Evolutionary conservation across 2,329 filamentous ascomycete species (phyloP).

Genomic region (Orbilia ellipsospora): DNA sequence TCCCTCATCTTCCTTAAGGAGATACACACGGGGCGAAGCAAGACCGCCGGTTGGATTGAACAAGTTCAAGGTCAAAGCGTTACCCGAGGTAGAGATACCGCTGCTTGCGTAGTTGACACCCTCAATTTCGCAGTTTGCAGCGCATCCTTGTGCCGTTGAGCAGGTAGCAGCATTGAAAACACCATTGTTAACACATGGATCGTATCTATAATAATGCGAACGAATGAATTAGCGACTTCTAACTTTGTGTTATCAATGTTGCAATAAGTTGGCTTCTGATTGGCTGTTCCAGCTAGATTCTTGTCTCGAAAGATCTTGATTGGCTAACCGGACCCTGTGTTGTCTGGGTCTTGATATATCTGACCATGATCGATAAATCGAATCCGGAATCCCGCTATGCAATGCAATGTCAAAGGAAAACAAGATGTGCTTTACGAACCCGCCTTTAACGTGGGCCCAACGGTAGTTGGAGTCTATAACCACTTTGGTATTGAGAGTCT

Average conservation of each 20-base stretch:
- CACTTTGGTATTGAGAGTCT: slow-evolving; percentile 67
- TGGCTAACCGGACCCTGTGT: background rate
- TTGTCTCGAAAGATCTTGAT: background rate
- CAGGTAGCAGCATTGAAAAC: slow-evolving; percentile 61
- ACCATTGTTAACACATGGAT: slow-evolving; percentile 45
- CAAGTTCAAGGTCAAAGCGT: slow-evolving; percentile 61
- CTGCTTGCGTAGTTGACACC: slow-evolving; percentile 66
- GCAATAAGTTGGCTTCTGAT: background rate
- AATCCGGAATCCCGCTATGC: too few species aligned
- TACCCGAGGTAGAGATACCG: slow-evolving; percentile 63
- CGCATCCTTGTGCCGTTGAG: slow-evolving; percentile 66
- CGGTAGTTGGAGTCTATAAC: slow-evolving; percentile 70
- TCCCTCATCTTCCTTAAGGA: slow-evolving; percentile 63
- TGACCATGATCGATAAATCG: too few species aligned
- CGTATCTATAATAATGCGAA: slow-evolving; percentile 11
- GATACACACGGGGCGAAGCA: slow-evolving; percentile 64
- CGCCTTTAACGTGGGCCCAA: slow-evolving; percentile 66
- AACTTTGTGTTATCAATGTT: background rate
- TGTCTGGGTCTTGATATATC: too few species aligned
- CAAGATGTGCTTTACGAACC: slow-evolving; percentile 9
- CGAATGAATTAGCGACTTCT: background rate
- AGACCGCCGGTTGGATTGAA: slow-evolving; percentile 57
- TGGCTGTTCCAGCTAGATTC: background rate
- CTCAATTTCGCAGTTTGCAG: slow-evolving; percentile 69
- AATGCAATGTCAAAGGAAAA: too few species aligned